Evolutionary conservation across 768 basidiomycete genomes (phyloP), one percentile per base, ranked within the genome.

Genomic region (Suillus weaverae): DNA sequence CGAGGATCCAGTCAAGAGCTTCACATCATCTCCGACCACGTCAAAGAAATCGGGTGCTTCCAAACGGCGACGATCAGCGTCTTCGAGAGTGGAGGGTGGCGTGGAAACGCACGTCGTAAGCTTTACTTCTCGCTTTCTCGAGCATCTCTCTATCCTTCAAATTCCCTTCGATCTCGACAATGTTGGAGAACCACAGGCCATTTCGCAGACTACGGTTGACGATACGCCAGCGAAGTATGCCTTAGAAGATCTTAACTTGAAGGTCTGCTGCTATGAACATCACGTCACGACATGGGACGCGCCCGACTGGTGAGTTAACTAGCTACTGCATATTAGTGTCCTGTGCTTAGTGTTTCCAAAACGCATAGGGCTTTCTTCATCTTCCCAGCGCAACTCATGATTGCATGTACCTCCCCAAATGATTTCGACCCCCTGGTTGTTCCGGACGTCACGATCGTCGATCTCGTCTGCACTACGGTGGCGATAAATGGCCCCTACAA

Each of bases 211-310:
- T 9, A 26, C 22, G 2, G 14, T 22, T 10, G 8, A 5, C 16
- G 20, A 26, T 38, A n/a, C 38, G 16, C 5, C 10, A 4, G 9
- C 5, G 38, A 22, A 39, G 10, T 39, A 39, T 57, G 46, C 44
- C 7, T n/a, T 57, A 20, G 30, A 67, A 10, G 69, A 71, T 14
- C 33, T 76, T 5, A 62, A 53, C 16, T 61, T 75, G 4, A 6
- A 43, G 13, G 67, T 71, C 30, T 48, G 54, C 4, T 41, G 67
- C 4, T 61, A 60, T 16, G 62, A 68, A 43, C 55, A 41, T 3
- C 59, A 74, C 14, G 32, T 69, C 41, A 74, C 71, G 5, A 64
- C 73, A 63, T 75, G 73, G 75, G 75, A 75, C 10, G 67, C 64
- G 22, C 60, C 63, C 4, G 38, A 14, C 35, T 57, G 46, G 74